Base-by-base conservation (phyloP, 2,329 filamentous ascomycete species). In the Penicillium sp. region DNA sequence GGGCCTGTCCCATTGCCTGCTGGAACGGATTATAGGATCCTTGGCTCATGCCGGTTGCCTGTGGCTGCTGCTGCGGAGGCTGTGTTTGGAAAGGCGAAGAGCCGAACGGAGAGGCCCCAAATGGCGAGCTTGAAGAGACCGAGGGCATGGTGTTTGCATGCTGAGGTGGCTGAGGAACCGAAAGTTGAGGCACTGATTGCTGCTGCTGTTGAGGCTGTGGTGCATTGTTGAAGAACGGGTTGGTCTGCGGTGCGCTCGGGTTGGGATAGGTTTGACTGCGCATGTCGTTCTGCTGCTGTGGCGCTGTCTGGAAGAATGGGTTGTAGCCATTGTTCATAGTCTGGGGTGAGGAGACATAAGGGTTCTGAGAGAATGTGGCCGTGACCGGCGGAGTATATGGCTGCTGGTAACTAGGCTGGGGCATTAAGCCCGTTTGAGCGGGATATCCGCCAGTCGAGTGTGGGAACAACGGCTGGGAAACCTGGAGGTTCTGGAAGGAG, bases 401-500 rank as follows among this genome's bases (percentile, higher is more conserved):
- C 40, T 70, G 69, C 50, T 73, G 72, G 24, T 67, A 66, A 26
- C 62, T 58, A 40, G 65, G 52, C 45, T 73, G 69, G 38, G 67
- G 65, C 42, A 65, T 51, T 18, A 70, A 65, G 29, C 65, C 61
- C 46, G 71, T 69, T 44, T 71, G 69, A 41, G 59, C 66, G 6
- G 71, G 68, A 56, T 75, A 77, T 46, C 74, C 86, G 44, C 86
- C 86, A 1, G 87, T 90, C 44, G 84, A 82, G 60, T 89, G 82
- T 6, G 87, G 85, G 63, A 90, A 89, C 24, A 89, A 73, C 29
- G 80, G 80, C 55, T 82, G 81, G 8, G 80, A 81, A 2, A 95
- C 71, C 29, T 87, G 82, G 68, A 95, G 77, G 52, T 80, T 82
- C 62, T 90, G 84, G 60, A 95, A 86, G 1, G 86, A 81, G 57